Base-by-base conservation (phyloP, 805 yeast species). In the Candida ponderosae region DNA sequence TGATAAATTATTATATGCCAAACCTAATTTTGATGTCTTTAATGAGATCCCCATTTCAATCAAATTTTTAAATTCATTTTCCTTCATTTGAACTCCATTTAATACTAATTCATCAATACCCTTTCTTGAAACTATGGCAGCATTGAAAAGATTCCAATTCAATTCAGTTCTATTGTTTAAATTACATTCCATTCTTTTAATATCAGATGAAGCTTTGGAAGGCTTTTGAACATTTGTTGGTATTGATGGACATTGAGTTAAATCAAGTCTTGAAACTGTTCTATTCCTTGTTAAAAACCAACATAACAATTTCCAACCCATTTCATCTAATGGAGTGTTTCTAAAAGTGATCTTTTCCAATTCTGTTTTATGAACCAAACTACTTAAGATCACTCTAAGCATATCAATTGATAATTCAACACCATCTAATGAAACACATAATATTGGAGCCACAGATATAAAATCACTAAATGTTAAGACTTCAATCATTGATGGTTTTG, bases 391-490 rank as follows among this genome's bases (percentile, higher is more conserved):
- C 9, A 81, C 71, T 45, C 80, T 68, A 39, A 88, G 66, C 85
- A 88, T 90, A 36, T 81, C 89, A 18, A 68, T 67, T 1, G 93
- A 75, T 28, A 90, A 57, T 10, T 70, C 62, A 21, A 84, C 89
- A 37, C 94, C 90, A 61, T 89, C 97, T 26, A 90, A 62, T 0
- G 86, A 75, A 6, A 89, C 57, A 54, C 88, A 79, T 17, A 79
- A 66, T 6, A 89, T 72, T 0, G 96, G 96, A 0, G 94, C 93
- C 37, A 87, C 77, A 35, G 95, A 68, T 20, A 89, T 62, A 48
- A 89, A 90, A 57, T 89, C 97, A 14, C 94, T 76, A 52, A 89
- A 85, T 0, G 96, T 78, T 47, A 84, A 73, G 21, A 89, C 74
- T 58, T 89, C 97, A 34, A 89, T 80, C 69, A 84, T 64, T 0